Conservation (phyloP, 441 rosid species). For the Pelargonium cotyledonis region DNA sequence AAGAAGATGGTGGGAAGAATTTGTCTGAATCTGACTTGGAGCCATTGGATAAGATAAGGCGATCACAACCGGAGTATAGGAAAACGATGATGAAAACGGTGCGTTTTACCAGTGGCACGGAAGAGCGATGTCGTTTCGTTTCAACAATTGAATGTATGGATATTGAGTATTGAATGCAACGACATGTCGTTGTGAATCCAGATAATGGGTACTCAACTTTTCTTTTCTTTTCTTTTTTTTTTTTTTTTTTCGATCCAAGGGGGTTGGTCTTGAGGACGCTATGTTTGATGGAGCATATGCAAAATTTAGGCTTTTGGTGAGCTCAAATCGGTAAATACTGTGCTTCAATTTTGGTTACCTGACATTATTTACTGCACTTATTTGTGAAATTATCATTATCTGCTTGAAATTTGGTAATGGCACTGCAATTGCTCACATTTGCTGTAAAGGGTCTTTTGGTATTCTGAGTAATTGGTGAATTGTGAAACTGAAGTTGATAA, state of each 20-base stretch:
- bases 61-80: too few relatives aligned
- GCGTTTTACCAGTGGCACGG: too few relatives aligned
- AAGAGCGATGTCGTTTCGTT: too few relatives aligned
- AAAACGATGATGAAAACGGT: too few relatives aligned
- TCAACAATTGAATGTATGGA: too few relatives aligned
- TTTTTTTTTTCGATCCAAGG: neutral
- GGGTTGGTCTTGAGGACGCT: neutral
- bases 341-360: neutral
- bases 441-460: neutral
- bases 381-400: neutral
- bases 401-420: neutral
- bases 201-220: neutral
- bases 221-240: too few relatives aligned
- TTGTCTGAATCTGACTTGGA: too few relatives aligned
- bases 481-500: neutral
- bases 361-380: neutral
- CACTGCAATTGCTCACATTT: too few relatives aligned
- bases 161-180: too few relatives aligned
- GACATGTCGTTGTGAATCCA: neutral
- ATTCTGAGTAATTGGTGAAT: neutral
- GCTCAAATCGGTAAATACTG: neutral
- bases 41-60: too few relatives aligned
- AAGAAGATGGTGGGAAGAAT: too few relatives aligned
- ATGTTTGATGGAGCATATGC: neutral
- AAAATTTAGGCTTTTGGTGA: neutral